Evolutionary conservation across 208 protist species (phyloP).

Genomic region (Crithidia bombi): DNA sequence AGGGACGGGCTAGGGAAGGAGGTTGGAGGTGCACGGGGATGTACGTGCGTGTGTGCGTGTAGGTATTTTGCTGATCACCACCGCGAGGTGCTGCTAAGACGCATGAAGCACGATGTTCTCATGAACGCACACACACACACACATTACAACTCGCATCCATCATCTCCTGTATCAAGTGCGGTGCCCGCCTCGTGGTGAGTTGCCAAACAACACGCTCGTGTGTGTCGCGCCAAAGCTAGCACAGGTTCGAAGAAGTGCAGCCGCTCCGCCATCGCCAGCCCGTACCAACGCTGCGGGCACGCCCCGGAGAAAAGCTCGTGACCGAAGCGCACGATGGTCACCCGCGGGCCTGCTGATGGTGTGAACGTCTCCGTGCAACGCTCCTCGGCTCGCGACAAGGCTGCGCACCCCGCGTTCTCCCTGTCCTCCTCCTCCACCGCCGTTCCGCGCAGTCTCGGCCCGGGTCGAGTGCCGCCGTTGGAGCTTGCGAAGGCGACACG

Average conservation of each 20-base stretch:
- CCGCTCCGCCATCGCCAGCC: conserved; percentile 54
- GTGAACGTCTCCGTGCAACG: neutral
- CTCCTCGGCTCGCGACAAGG: neutral
- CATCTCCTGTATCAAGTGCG: neutral
- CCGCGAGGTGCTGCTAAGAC: no score
- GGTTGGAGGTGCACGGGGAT: no score
- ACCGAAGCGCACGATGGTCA: conserved; percentile 35
- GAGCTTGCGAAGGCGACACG: conserved; percentile 22
- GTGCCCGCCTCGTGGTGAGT: neutral
- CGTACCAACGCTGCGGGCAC: conserved; percentile 62
- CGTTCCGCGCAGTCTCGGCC: no score
- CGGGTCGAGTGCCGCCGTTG: no score
- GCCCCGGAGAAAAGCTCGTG: conserved; percentile 53
- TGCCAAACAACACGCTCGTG: neutral
- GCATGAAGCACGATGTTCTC: no score
- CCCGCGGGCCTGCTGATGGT: neutral
- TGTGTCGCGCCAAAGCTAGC: conserved; percentile 36
- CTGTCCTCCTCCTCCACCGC: neutral
- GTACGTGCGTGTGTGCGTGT: no score
- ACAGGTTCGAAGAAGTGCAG: conserved; percentile 57
- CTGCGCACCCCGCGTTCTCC: neutral
- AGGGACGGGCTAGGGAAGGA: no score
- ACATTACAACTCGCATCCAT: neutral
- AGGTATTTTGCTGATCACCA: no score
- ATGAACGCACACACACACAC: no score